Evolutionary conservation across 768 basidiomycete genomes (phyloP), one percentile per base, ranked within the genome.

Genomic region (Rhizopogon vinicolor): DNA sequence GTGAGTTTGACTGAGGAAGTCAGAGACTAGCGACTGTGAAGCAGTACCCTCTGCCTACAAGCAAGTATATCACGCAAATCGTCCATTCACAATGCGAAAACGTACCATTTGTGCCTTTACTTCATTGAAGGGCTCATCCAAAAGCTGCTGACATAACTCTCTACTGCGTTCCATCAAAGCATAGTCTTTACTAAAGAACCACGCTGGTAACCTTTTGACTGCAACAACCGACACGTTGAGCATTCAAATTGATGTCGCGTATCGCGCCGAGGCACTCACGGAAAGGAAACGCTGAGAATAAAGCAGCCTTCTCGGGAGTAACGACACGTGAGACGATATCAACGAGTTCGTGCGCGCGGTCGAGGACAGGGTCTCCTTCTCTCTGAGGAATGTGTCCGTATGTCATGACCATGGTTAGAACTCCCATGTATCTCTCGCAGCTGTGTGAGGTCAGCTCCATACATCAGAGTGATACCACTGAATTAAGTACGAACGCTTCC

Each of bases 271-370:
- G 3, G 12, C 12, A 52, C 53, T 53, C 31, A 57, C 56, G 39
- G 13, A 55, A 46, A 13, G 56, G 56, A 13, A 57, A 46, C n/a
- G 56, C 45, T 2, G 42, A 25, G 8, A 57, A 45, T 1, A 57
- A 33, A 10, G 31, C 53, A 19, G 56, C 33, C 6, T 33, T 55
- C 37, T 35, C 33, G 19, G 52, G 53, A 16, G 44, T 39, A 53
- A 60, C 39, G 13, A 46, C 46, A 41, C 53, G 19, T 37, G 3
- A 16, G 10, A 31, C 51, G 2, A 62, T 58, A 7, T 58, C 42
- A 12, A 68, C 58, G 37, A 68, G 60, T 42, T 61, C 59, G 39
- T 64, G 59, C 13, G 74, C 63, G 13, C 60, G 59, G 12, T 10
- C 37, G 53, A 35, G 74, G 48, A 9, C 57, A 13, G 7, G 41